Evolutionary conservation across 23 red algal genomes (phyloP).

Genomic region (Pyropia yezoensis): DNA sequence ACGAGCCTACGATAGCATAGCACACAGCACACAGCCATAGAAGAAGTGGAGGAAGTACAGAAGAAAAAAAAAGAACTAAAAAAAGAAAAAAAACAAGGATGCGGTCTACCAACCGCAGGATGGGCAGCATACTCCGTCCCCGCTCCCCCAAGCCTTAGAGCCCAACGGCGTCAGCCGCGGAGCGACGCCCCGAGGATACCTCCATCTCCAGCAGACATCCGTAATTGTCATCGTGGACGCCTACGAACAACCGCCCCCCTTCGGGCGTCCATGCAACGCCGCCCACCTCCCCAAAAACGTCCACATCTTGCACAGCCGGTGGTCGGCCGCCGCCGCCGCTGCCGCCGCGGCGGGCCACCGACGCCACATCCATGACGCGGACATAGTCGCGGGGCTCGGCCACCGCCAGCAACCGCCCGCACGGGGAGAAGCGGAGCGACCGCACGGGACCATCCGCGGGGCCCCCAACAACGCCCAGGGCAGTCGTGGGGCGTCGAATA

Average conservation of each 20-base stretch:
- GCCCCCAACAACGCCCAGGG: slow-evolving; percentile 13
- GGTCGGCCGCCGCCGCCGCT: slow-evolving; percentile 14
- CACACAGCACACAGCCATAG: too few relatives aligned
- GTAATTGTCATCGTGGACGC: slow-evolving; percentile 58
- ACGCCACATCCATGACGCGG: slow-evolving; percentile 66
- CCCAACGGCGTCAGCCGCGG: too few relatives aligned
- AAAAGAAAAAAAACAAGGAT: too few relatives aligned
- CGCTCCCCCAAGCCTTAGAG: too few relatives aligned
- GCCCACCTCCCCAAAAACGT: slow-evolving; percentile 88
- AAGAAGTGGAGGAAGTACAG: too few relatives aligned
- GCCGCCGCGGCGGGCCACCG: background rate
- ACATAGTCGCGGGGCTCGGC: slow-evolving; percentile 84
- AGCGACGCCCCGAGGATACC: too few relatives aligned
- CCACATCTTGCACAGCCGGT: slow-evolving; percentile 62
- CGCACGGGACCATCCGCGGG: slow-evolving; percentile 65
- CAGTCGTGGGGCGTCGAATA: slow-evolving; percentile 39
- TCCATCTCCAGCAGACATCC: slow-evolving; percentile 47
- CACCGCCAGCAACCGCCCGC: slow-evolving; percentile 60
- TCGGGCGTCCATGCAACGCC: slow-evolving; percentile 61
- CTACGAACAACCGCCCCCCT: slow-evolving; percentile 54
- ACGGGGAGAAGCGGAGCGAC: slow-evolving; percentile 62
- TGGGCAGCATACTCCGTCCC: too few relatives aligned
- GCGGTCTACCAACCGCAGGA: too few relatives aligned
- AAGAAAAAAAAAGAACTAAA: too few relatives aligned
- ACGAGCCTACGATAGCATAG: too few relatives aligned